Evolutionary conservation across 129 eudicot species (phyloP).

Genomic region (Pittosporum tobira): DNA sequence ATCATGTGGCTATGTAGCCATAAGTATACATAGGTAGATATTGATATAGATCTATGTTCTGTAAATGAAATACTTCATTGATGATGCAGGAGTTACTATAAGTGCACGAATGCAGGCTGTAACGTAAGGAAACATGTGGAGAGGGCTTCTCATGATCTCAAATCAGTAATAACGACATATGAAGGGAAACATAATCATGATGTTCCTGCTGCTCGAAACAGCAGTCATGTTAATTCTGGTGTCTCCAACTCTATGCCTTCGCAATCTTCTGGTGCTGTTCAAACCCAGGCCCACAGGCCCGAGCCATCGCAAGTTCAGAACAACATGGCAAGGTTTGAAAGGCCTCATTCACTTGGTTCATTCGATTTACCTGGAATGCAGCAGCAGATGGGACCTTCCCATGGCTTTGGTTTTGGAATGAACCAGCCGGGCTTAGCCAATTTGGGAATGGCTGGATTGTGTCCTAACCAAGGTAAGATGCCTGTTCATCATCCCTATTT

Average conservation of each 20-base stretch:
- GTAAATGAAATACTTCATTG: background rate
- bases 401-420: slow-evolving; percentile 52
- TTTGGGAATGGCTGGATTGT: slow-evolving; percentile 49
- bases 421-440: slow-evolving; percentile 38
- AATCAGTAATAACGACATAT: slow-evolving; percentile 81
- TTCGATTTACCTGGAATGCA: slow-evolving; percentile 35
- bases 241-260: slow-evolving; percentile 24
- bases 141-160: slow-evolving; percentile 78
- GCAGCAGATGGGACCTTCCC: slow-evolving; percentile 36
- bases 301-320: slow-evolving; percentile 50
- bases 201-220: slow-evolving; percentile 81
- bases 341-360: slow-evolving; percentile 30
- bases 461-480: slow-evolving; percentile 35
- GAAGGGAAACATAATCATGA: slow-evolving; percentile 94
- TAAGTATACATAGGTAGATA: background rate
- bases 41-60: background rate
- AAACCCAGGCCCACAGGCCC: slow-evolving; percentile 38
- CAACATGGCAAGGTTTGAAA: slow-evolving; percentile 48
- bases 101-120: slow-evolving; percentile 86
- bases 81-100: slow-evolving; percentile 77
- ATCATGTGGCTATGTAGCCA: background rate
- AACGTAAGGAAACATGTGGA: slow-evolving; percentile 84
- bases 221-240: slow-evolving; percentile 39
- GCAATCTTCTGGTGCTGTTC: slow-evolving; percentile 22
- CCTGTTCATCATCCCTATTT: slow-evolving; percentile 38